Evolutionary conservation across 495 filamentous ascomycete genomes (phyloP).

Genomic region (Parmelia sp.): DNA sequence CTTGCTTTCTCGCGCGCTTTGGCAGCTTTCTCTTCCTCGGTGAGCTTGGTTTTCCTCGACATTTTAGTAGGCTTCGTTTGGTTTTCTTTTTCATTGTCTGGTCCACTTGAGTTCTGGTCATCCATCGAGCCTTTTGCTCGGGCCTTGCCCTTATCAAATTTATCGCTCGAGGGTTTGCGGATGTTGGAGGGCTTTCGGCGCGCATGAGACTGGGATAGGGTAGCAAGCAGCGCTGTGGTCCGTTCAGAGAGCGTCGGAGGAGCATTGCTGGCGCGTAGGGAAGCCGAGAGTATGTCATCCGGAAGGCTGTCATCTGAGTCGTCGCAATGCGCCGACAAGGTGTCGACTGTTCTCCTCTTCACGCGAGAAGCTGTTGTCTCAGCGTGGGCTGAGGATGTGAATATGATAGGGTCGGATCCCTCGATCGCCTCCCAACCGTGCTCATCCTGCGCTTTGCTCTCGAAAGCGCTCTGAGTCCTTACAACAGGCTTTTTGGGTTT

Average conservation of each 20-base stretch:
- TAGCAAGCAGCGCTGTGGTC: slow-evolving; percentile 39
- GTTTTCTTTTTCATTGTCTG: not conserved
- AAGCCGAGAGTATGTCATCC: slow-evolving; percentile 20
- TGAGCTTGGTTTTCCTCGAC: slow-evolving; percentile 34
- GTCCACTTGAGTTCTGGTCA: not conserved
- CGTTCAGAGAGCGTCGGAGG: slow-evolving; percentile 21
- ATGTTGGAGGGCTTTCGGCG: slow-evolving; percentile 13
- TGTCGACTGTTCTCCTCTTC: slow-evolving; percentile 13
- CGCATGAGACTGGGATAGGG: slow-evolving; percentile 22
- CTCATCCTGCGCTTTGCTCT: not conserved
- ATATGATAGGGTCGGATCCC: slow-evolving; percentile 48
- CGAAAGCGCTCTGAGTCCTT: not conserved
- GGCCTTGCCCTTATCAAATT: slow-evolving; percentile 12
- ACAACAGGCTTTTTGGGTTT: not conserved
- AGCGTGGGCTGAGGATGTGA: slow-evolving; percentile 45
- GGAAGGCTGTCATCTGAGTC: slow-evolving; percentile 34
- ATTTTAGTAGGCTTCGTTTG: slow-evolving; percentile 14
- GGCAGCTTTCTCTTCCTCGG: slow-evolving; percentile 39
- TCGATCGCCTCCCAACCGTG: slow-evolving; percentile 17
- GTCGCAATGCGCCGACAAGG: slow-evolving; percentile 32
- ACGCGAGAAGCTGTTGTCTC: slow-evolving; percentile 12
- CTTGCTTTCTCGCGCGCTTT: slow-evolving; percentile 42
- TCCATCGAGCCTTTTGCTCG: not conserved
- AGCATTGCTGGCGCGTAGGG: not conserved
- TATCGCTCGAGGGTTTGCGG: slow-evolving; percentile 6